Evolutionary conservation across 441 rosid species (phyloP).

Genomic region (Kokia cookei): DNA sequence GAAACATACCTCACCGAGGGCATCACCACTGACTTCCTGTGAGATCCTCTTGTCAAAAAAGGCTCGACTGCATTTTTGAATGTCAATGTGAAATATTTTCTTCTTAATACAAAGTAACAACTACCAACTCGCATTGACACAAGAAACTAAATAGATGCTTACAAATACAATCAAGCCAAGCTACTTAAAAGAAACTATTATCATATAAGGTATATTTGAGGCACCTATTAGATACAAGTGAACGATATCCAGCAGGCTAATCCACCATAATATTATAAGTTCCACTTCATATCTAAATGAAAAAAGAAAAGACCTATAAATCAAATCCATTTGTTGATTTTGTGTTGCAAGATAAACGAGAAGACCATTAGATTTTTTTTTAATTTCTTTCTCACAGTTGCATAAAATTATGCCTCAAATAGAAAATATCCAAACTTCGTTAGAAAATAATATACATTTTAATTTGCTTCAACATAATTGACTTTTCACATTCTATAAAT

Average conservation of each 20-base stretch:
- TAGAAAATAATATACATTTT: not conserved
- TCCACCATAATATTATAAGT: not conserved
- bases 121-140: not conserved
- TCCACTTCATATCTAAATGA: not conserved
- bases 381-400: no score
- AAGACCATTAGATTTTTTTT: not conserved
- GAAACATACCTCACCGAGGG: constrained; percentile 41
- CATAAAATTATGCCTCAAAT: not conserved
- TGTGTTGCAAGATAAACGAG: not conserved
- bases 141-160: not conserved
- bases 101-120: not conserved
- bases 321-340: not conserved
- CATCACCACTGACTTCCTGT: constrained; percentile 54
- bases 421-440: not conserved
- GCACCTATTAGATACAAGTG: not conserved
- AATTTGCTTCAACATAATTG: not conserved
- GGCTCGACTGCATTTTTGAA: constrained; percentile 30
- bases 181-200: not conserved
- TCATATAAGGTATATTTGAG: not conserved
- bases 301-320: not conserved
- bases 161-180: not conserved
- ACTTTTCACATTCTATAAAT: not conserved
- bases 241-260: not conserved
- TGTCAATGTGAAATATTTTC: not conserved
- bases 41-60: constrained; percentile 58